Percentiles rank a stretch among this genome's conserved stretches.
phyloP scores from a whole-genome alignment of 1,284 basidiomycete genomes.

The Caloboletus firmus region DNA sequence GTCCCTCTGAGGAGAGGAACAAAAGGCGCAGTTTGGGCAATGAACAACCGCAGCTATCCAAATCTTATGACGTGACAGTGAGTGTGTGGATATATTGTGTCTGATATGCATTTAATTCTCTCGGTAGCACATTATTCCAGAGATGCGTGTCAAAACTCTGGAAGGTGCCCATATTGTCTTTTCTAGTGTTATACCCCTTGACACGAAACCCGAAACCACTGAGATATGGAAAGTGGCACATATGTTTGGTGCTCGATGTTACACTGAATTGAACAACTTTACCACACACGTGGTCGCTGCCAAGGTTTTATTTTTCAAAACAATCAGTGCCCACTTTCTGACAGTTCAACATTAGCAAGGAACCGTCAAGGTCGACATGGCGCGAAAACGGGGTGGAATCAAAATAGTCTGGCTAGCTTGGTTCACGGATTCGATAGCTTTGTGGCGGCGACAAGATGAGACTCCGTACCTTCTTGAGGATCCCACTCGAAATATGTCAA shows the following conservation, averaged over 20 bases:
- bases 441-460: slow-evolving; percentile 80
- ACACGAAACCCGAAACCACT: slow-evolving; percentile 73
- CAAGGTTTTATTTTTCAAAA: slow-evolving; percentile 50
- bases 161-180: slow-evolving; percentile 82
- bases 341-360: slow-evolving; percentile 54
- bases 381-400: slow-evolving; percentile 66
- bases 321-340: slow-evolving; percentile 7
- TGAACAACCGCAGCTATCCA: slow-evolving; percentile 32
- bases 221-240: slow-evolving; percentile 88
- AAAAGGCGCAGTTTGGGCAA: slow-evolving; percentile 31
- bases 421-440: slow-evolving; percentile 83
- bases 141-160: slow-evolving; percentile 75
- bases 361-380: slow-evolving; percentile 88
- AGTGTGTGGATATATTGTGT: slow-evolving; percentile 27
- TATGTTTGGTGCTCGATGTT: slow-evolving; percentile 86
- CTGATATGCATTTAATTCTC: slow-evolving; percentile 8
- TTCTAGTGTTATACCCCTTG: slow-evolving; percentile 90
- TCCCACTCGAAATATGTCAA: slow-evolving; percentile 33
- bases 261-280: slow-evolving; percentile 61
- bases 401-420: slow-evolving; percentile 86
- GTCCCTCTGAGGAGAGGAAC: slow-evolving; percentile 37
- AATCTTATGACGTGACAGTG: slow-evolving; percentile 62
- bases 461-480: slow-evolving; percentile 67
- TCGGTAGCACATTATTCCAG: slow-evolving; percentile 76
- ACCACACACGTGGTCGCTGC: slow-evolving; percentile 92